Evolutionary conservation across 306 rosid species (phyloP).

Genomic region (Acacia melanoxylon): DNA sequence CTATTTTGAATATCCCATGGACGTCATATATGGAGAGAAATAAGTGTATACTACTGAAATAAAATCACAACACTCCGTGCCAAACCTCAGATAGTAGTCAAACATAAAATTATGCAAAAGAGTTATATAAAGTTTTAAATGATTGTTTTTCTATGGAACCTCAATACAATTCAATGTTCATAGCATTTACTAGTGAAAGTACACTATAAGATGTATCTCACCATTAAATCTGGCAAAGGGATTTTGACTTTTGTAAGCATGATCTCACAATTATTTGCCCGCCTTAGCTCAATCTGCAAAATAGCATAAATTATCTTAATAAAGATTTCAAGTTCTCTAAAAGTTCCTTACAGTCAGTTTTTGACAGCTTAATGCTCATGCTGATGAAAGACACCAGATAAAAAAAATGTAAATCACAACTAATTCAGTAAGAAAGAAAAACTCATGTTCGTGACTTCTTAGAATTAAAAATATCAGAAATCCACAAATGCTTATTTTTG

Average conservation of each 20-base stretch:
- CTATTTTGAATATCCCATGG: background rate
- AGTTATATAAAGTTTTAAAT: constrained; percentile 3
- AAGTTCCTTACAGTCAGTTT: background rate
- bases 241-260: constrained; percentile 97
- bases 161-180: constrained; percentile 29
- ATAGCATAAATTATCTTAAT: constrained; percentile 21
- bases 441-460: background rate
- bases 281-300: constrained; percentile 92
- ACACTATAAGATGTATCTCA: constrained; percentile 44
- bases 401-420: background rate
- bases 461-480: constrained; percentile 17
- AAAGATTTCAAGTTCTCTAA: constrained; percentile 29
- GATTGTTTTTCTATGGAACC: constrained; percentile 14
- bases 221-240: constrained; percentile 92
- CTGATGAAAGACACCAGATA: constrained; percentile 9
- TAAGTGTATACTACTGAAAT: background rate
- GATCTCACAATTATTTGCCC: constrained; percentile 97
- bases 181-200: constrained; percentile 16
- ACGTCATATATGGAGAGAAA: background rate
- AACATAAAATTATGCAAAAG: constrained; percentile 17
- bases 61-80: background rate
- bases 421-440: constrained; percentile 22
- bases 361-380: constrained; percentile 14
- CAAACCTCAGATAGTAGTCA: background rate
- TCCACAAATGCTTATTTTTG: background rate